Base-by-base conservation (phyloP, 2,329 filamentous ascomycete species). In the Epichloe coenophiala region DNA sequence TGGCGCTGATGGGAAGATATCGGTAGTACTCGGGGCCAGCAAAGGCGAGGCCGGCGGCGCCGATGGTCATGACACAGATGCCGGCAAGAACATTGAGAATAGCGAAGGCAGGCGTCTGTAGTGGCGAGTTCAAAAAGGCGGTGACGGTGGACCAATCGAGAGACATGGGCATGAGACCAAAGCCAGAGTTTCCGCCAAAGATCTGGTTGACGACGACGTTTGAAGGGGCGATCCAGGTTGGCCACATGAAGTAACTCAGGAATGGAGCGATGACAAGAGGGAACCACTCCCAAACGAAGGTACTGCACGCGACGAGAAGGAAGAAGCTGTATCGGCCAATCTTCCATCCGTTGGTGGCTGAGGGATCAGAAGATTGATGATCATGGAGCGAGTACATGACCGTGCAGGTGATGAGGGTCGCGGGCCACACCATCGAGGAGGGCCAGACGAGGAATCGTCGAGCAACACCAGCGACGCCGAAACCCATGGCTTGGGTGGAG, bases 301-400 rank as follows among this genome's bases (percentile, higher is more conserved):
- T 72, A 5, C 63, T 68, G 11, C 65, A 55, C 53, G 76, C 69
- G 27, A 77, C 69, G 50, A 73, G 70, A 39, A 79, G 61, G 63
- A 83, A 84, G 60, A 76, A 77, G 51, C 68, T 69, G 56, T 79
- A 80, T 44, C 78, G 72, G 17, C 73, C 71, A 38, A 83, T 74
- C 27, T 59, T 71, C 80, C 81, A 84, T 36, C 79, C 78, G 48
- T 75, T 75, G 31, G 70, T 68, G 54, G 68, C 66, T 2, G 65
- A 57, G 2, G 80, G 75, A 54, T 81, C 72, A 0, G 75, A 71
- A 27, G 67, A 62, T 12, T 70, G 69, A 56, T 76, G 75, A 56
- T 85, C 80, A 61, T 86, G 81, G 40, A 86, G 70, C 2, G 80
- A 76, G 58, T 80, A 75, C 61, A 84, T 81, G 36, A 85, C 71